Percentiles rank a stretch among this genome's conserved stretches.
These are phyloP conservation scores for Candida easanensis DNA, from an alignment of 805 yeast genomes.

Conservation along the genomic window DNA sequence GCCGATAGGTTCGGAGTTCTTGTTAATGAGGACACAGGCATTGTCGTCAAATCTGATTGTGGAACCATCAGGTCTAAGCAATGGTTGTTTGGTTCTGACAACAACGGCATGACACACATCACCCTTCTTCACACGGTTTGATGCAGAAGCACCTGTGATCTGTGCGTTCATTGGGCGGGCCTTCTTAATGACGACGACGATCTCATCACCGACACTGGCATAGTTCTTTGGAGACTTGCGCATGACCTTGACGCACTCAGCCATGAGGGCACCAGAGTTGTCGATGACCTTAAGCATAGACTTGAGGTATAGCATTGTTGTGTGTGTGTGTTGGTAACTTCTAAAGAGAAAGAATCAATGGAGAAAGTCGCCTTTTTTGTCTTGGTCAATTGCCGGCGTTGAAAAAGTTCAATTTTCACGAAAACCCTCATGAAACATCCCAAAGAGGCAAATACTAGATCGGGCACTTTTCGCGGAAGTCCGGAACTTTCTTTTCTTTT, in stretches of 20 bases:
- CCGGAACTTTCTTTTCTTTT: too few species aligned
- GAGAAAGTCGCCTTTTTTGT: background rate
- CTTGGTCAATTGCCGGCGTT: too few species aligned
- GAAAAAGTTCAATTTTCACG: too few species aligned
- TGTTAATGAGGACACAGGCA: slow-evolving; percentile 93
- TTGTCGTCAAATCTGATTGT: slow-evolving; percentile 88
- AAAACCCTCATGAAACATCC: background rate
- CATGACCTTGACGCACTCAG: slow-evolving; percentile 92
- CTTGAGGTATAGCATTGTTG: slow-evolving; percentile 83
- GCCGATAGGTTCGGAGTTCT: slow-evolving; percentile 91
- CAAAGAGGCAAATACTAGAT: background rate
- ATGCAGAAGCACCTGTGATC: slow-evolving; percentile 68
- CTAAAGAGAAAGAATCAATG: background rate
- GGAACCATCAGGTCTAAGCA: slow-evolving; percentile 82
- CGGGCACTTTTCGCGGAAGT: too few species aligned
- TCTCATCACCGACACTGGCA: slow-evolving; percentile 86
- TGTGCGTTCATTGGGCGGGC: slow-evolving; percentile 75
- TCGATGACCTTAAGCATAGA: slow-evolving; percentile 87
- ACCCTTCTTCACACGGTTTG: slow-evolving; percentile 87
- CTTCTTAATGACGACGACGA: slow-evolving; percentile 91
- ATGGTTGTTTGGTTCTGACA: slow-evolving; percentile 82
- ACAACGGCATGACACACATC: slow-evolving; percentile 95
- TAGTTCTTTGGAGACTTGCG: slow-evolving; percentile 82
- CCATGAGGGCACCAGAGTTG: slow-evolving; percentile 92
- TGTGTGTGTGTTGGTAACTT: background rate